A percentile compares a stretch with the other conserved stretches of the same genome.
phyloP scores from a whole-genome alignment of 129 eudicot genomes.

The Flaveria brownii region DNA sequence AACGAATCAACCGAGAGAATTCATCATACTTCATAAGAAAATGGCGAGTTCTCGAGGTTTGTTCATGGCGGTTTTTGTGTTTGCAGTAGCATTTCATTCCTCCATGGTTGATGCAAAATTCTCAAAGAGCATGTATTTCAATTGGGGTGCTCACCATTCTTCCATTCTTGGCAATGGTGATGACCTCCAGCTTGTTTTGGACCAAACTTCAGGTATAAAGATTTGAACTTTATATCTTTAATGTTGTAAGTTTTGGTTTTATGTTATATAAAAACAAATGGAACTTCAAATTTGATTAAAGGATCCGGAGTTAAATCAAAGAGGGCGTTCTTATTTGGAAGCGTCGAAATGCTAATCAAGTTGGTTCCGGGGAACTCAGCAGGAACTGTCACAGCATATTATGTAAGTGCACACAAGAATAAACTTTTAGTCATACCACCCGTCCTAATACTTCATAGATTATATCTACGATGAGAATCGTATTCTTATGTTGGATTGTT shows the following conservation, averaged over 20 bases:
- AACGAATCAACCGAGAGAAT: not conserved
- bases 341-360: conserved; percentile 53
- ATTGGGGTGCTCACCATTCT: conserved; percentile 56
- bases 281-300: not conserved
- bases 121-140: conserved; percentile 40
- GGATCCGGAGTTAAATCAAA: conserved; percentile 61
- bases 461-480: too few relatives aligned
- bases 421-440: not conserved
- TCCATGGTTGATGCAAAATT: conserved; percentile 32
- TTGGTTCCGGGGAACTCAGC: conserved; percentile 64
- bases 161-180: conserved; percentile 40
- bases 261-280: not conserved
- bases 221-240: not conserved
- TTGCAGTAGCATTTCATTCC: conserved; percentile 36
- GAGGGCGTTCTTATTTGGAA: conserved; percentile 50
- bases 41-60: conserved; percentile 40
- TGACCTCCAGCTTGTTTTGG: conserved; percentile 50
- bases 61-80: conserved; percentile 25
- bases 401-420: conserved; percentile 44
- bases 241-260: not conserved
- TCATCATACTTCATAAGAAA: not conserved
- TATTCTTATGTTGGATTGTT: not conserved
- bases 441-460: not conserved
- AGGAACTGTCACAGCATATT: conserved; percentile 70
- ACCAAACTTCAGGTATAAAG: conserved; percentile 51